Base-by-base conservation (phyloP, 139 green algal species). In the Astrephomene gubernaculifera region DNA sequence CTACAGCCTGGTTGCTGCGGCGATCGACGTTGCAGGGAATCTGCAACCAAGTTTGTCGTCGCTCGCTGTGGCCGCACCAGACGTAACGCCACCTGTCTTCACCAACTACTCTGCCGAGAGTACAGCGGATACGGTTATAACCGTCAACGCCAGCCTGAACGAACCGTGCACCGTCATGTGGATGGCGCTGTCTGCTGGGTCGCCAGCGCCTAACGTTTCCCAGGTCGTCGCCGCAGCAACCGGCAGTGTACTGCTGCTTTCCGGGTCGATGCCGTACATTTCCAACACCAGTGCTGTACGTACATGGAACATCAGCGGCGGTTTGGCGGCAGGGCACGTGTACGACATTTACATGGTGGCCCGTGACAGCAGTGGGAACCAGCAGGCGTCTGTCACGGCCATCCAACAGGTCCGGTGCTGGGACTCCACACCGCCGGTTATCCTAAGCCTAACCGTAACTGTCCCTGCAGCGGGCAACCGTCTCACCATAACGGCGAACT, bases 71-170 rank as follows among this genome's bases (percentile, higher is more conserved):
- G 27, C 21, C 5, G 70, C 85, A 31, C 86, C 86, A 24, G 89
- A 92, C 53, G 64, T 92, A 2, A 79, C 24, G 35, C 89, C 89
- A 27, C 89, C 89, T 8, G 9, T 38, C 21, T 86, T 92, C 54
- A 5, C 65, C 33, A 14, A 25, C 70, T 35, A 75, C 67, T 64
- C 65, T 36, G 73, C 39, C 27, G 21, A 57, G 9, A 45, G 69
- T 31, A 39, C 25, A 27, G 57, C 25, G 12, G 89, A 92, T 80
- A 87, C 68, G 1, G 25, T 70, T 7, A 57, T 90, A 17, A 78
- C 60, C 27, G 12, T 90, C 4, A 79, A 72, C 41, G 78, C 57
- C 22, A 80, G 57, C 9, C 54, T 92, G 44, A 71, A 88, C 75
- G 85, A 92, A 53, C 33, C 35, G 27, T 53, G 70, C 75, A 80